phyloP scores from a whole-genome alignment of 164 flowering plant species.

The Sextonia rubra region DNA sequence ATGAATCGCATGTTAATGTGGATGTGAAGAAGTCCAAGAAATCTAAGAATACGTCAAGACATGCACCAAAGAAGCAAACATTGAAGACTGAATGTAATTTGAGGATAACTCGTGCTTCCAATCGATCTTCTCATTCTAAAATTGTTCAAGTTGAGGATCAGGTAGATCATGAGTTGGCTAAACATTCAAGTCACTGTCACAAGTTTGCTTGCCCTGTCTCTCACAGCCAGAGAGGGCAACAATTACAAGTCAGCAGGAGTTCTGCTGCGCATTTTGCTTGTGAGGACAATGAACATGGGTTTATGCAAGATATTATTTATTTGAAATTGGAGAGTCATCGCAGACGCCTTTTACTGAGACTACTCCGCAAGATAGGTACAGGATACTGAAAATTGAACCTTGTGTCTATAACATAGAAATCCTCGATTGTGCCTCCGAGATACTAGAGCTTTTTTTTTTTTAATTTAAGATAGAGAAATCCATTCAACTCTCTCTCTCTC shows the following conservation, averaged over 20 bases:
- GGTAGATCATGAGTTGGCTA: slow-evolving; percentile 5
- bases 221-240: slow-evolving; percentile 9
- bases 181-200: slow-evolving; percentile 14
- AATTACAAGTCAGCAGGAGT: neutral
- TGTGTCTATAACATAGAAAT: neutral
- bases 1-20: slow-evolving; percentile 17
- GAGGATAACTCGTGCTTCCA: slow-evolving; percentile 56
- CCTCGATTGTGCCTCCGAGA: neutral
- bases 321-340: slow-evolving; percentile 64
- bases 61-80: slow-evolving; percentile 20
- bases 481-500: neutral
- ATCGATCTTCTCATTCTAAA: slow-evolving; percentile 31
- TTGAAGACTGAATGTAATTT: slow-evolving; percentile 20
- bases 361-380: slow-evolving; percentile 28
- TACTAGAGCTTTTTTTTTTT: neutral
- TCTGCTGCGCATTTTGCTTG: slow-evolving; percentile 13
- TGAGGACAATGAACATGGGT: slow-evolving; percentile 32
- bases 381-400: neutral
- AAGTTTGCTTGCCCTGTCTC: slow-evolving; percentile 13
- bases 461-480: neutral
- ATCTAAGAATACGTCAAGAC: slow-evolving; percentile 31
- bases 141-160: slow-evolving; percentile 11
- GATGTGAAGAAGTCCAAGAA: slow-evolving; percentile 39
- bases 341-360: slow-evolving; percentile 40
- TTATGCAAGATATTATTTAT: slow-evolving; percentile 30